Evolutionary conservation across 306 rosid genomes (phyloP).

Genomic region (Vicia faba): DNA sequence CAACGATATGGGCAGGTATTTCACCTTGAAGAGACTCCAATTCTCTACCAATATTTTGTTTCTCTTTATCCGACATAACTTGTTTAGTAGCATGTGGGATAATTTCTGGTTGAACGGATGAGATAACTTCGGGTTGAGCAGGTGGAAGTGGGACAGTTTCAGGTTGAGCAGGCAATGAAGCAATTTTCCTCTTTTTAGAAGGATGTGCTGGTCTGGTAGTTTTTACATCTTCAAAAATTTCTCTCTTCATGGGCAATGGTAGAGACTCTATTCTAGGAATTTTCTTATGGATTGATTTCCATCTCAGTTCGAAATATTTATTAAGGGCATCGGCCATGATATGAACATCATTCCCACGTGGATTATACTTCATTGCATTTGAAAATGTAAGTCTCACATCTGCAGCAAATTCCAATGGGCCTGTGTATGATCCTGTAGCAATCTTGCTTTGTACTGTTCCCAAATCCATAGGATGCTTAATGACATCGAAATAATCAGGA

Average conservation of each 20-base stretch:
- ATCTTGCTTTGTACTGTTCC: conserved; percentile 70
- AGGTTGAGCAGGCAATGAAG: conserved; percentile 42
- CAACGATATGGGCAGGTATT: conserved; percentile 61
- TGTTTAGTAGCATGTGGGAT: conserved; percentile 52
- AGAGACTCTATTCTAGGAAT: conserved; percentile 47
- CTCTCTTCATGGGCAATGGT: conserved; percentile 42
- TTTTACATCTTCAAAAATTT: conserved; percentile 42
- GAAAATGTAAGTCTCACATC: conserved; percentile 73
- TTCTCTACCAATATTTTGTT: conserved; percentile 50
- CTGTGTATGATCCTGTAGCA: conserved; percentile 51
- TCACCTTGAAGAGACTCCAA: conserved; percentile 67
- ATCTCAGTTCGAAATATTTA: conserved; percentile 67
- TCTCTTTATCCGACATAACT: conserved; percentile 63
- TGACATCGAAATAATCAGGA: conserved; percentile 66
- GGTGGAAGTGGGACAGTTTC: conserved; percentile 48
- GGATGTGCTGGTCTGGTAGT: conserved; percentile 47
- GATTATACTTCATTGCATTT: conserved; percentile 81
- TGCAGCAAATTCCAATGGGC: conserved; percentile 56
- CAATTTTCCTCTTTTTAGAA: conserved; percentile 60
- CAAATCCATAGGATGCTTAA: conserved; percentile 84
- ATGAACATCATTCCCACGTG: conserved; percentile 59
- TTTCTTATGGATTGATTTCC: conserved; percentile 78
- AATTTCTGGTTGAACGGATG: conserved; percentile 52
- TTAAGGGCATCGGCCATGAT: conserved; percentile 62
- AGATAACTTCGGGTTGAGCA: conserved; percentile 43